Evolutionary conservation across 1,139 yeast species (phyloP), one percentile per base, ranked within the genome.

Genomic region (Debaryomyces fabryi): DNA sequence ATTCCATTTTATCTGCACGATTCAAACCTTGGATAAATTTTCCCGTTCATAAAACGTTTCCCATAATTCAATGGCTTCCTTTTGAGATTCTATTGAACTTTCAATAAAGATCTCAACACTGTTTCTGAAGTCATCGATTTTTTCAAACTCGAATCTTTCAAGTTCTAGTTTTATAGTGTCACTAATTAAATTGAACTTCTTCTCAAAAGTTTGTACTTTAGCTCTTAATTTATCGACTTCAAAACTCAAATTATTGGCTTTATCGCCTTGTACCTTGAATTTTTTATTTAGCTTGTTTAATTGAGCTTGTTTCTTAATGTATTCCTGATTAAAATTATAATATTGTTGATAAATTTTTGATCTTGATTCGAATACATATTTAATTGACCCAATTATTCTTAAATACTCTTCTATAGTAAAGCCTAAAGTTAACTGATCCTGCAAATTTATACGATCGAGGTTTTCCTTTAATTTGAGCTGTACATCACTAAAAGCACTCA

Each of bases 51-150:
- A 86, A 58, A 88, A 93, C 0, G 97, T 88, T 68, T 93, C 98
- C 96, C 97, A 93, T 29, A 89, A 68, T 67, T 93, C 99, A 57
- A 93, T 93, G 30, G 93, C 85, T 65, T 91, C 97, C 70, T 93
- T 95, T 65, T 93, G 99, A 15, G 93, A 80, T 68, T 93, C 99
- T 45, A 92, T 88, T 21, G 96, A 83, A 50, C 95, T 83, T 66
- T 95, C 99, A 61, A 96, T 79, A 59, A 85, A 92, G 20, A 92
- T 85, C 68, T 93, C 99, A 50, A 93, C 90, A 53, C 92, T 82
- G 60, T 89, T 88, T 60, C 97, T 81, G 67, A 95, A 91, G 60
- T 93, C 99, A 43, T 81, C 84, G 43, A 91, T 81, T 60, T 86
- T 88, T 49, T 86, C 95, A 42, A 74, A 72, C 62, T 90, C 96